Conservation (phyloP, 2,329 filamentous ascomycete species). For the Aspergillus pseudoterreus region DNA sequence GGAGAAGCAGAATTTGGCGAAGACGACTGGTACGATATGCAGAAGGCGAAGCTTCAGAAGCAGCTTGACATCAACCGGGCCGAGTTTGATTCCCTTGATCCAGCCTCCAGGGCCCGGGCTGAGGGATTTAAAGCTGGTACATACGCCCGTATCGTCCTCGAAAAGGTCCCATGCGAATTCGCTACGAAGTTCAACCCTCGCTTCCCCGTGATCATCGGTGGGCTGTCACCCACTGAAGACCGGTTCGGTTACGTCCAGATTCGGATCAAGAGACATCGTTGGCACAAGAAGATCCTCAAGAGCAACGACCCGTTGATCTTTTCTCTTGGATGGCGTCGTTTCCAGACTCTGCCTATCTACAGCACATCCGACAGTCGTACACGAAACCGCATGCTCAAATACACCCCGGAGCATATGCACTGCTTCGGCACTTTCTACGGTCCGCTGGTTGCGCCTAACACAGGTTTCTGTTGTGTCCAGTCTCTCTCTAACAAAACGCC, state of each 20-base stretch:
- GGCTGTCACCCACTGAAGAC: constrained; percentile 89
- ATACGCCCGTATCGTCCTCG: constrained; percentile 86
- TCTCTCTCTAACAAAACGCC: constrained; percentile 79
- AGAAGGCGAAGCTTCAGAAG: constrained; percentile 92
- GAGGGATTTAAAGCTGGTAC: constrained; percentile 90
- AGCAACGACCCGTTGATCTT: constrained; percentile 97
- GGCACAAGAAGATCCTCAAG: constrained; percentile 99
- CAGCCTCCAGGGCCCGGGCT: constrained; percentile 73
- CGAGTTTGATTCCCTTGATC: constrained; percentile 85
- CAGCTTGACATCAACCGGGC: constrained; percentile 95
- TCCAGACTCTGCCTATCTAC: constrained; percentile 90
- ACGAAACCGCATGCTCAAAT: constrained; percentile 96
- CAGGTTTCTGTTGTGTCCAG: constrained; percentile 91
- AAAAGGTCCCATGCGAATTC: constrained; percentile 88
- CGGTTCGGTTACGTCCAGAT: constrained; percentile 94
- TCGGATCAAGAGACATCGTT: constrained; percentile 92
- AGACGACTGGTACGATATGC: constrained; percentile 97
- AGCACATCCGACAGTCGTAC: constrained; percentile 91
- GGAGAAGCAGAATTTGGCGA: constrained; percentile 78
- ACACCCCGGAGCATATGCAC: constrained; percentile 98
- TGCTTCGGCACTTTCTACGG: constrained; percentile 96
- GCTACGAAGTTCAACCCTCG: constrained; percentile 75
- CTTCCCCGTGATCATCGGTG: constrained; percentile 82
- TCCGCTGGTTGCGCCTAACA: constrained; percentile 90
- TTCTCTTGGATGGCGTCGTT: constrained; percentile 91